phyloP scores from a whole-genome alignment of 2,329 filamentous ascomycete species.

The Trichothecium sympodiale region DNA sequence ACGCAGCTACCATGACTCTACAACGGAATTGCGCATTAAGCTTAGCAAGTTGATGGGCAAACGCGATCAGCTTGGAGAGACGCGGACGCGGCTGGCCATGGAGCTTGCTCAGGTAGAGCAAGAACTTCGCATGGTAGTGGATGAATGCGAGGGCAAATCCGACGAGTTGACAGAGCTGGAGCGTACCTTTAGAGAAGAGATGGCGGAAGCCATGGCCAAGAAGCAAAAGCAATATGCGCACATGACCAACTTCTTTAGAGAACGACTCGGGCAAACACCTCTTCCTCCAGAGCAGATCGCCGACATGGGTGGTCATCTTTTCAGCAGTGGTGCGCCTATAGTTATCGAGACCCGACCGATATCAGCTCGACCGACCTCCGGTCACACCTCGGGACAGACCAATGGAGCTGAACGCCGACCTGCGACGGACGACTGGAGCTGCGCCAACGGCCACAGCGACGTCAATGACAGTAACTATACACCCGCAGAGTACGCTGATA shows the following conservation, averaged over 20 bases:
- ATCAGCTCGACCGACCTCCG: background rate
- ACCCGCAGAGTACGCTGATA: slow-evolving; percentile 1
- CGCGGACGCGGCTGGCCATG: slow-evolving; percentile 15
- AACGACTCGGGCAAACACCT: slow-evolving; percentile 15
- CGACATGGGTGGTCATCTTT: background rate
- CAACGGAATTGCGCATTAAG: slow-evolving; percentile 16
- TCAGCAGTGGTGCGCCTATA: background rate
- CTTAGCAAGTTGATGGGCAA: slow-evolving; percentile 16
- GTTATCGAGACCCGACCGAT: background rate
- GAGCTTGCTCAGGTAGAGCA: slow-evolving; percentile 25
- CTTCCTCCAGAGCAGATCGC: slow-evolving; percentile 9
- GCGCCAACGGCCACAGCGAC: background rate
- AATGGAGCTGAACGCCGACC: background rate
- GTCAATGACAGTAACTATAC: too few species aligned
- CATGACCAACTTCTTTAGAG: slow-evolving; percentile 22
- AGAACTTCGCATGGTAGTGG: slow-evolving; percentile 20
- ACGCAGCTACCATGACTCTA: slow-evolving; percentile 7
- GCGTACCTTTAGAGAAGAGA: slow-evolving; percentile 17
- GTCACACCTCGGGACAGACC: background rate
- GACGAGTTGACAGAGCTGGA: slow-evolving; percentile 22
- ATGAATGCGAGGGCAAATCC: slow-evolving; percentile 18
- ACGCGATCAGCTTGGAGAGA: slow-evolving; percentile 15
- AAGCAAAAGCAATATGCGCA: slow-evolving; percentile 15
- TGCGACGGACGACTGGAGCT: slow-evolving; percentile 8
- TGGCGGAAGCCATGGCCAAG: slow-evolving; percentile 16